Evolutionary conservation across 176 grass and related monocot genomes (phyloP), one percentile per base, ranked within the genome.

Genomic region (Microstegium vimineum): DNA sequence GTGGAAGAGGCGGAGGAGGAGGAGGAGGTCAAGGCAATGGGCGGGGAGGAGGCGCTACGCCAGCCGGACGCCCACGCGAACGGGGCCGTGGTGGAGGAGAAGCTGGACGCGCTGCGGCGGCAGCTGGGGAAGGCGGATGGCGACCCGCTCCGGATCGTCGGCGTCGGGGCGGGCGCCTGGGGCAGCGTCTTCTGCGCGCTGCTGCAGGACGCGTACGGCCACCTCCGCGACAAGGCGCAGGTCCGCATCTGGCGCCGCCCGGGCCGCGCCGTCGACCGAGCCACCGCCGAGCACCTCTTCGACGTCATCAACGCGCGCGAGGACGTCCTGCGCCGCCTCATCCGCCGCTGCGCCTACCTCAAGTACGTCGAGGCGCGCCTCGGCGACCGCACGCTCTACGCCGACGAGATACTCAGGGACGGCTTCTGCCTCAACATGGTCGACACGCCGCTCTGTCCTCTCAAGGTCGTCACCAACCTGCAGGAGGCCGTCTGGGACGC

Each of bases 401-500:
- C 96, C 17, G 96, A 99, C 69, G 96, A 99, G 87, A 99, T 99
- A n/a, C 74, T 99, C 79, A 77, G 85, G 80, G 93, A 99, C 66
- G 96, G 96, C 0, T 95, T 99, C 86, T 99, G 96, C 80, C 85
- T 99, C 78, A 99, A 99, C 86, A 99, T 99, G 93, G 82, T 96
- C 49, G 91, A 99, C 82, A 99, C 97, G 16, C 97, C 97, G 22
- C 86, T 99, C 51, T 99, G 90, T 67, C 93, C 93, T 35, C 79
- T 99, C 80, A 99, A 99, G 91, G 97, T 96, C 54, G 97, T 99
- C 79, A 99, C 97, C 25, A 99, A 95, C 71, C 73, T 99, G 68
- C 93, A 99, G 90, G 96, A 95, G 89, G 97, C 97, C 12, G 93
- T 99, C 23, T 99, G 97, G 97, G 91, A 99, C 66, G 97, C 97